Base-by-base conservation (phyloP, 2,329 filamentous ascomycete genomes). In the Sphaceloma murrayae region DNA sequence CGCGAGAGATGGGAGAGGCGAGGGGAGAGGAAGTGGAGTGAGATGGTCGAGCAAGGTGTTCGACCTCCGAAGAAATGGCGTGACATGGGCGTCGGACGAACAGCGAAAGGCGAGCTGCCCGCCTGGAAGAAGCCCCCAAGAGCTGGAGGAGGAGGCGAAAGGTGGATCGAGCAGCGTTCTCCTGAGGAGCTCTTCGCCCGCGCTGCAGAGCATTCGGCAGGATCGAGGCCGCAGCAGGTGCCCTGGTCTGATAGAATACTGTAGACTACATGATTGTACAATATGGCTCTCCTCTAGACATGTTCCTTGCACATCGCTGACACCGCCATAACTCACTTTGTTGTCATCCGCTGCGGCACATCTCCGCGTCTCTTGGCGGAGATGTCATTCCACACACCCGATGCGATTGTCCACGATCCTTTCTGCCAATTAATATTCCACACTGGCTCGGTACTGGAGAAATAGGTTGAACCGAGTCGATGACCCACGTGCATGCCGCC, bases 41-140 rank as follows among this genome's bases (percentile, higher is more conserved):
- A 67, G 32, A 56, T 70, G 54, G 65, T 66, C 3, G 64, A 66
- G 53, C 52, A 63, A 51, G 77, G 77, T 2, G 63, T 77, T 47
- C 70, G 74, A 51, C 74, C 74, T n/a, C 69, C 69, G 27, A 69
- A 67, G 57, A 68, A 66, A 52, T 74, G 69, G 61, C 66, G 69
- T 47, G 63, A 64, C 13, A 64, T 65, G 62, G 66, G 65, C 14
- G 62, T 68, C 5, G 49, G 49, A 6, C 48, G 44, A 16, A 34
- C 27, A 14, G 33, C 34, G 1, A 46, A 44, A 4, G 49, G 46
- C 10, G 49, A 49, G 31, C 17, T 27, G 16, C 49, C 49, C 1
- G 8, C 26, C 9, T 49, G 49, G 49, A 51, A 43, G 42, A 48
- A 31, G 21, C 19, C 17, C n/a, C 31, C 29, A 6, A 13, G 14